Conservation (phyloP, 1,284 basidiomycete genomes). For the Ceratobasidium sp. region DNA sequence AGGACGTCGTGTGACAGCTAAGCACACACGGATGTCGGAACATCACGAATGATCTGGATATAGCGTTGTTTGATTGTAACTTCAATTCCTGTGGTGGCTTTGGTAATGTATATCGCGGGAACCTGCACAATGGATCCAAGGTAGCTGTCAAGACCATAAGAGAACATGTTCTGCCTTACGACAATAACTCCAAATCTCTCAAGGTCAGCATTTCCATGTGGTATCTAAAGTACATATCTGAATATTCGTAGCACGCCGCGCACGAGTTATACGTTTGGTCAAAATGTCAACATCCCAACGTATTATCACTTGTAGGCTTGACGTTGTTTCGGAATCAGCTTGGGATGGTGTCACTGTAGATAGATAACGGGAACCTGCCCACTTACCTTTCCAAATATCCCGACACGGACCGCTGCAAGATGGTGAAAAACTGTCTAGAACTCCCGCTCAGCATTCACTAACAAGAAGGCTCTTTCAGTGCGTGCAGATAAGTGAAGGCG, state of each 20-base stretch:
- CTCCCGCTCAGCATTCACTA: background rate
- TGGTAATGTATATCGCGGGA: conserved; percentile 9
- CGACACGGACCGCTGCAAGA: background rate
- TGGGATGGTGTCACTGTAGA: conserved; percentile 33
- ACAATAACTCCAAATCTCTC: background rate
- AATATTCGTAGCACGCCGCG: background rate
- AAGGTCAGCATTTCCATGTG: background rate
- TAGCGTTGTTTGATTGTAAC: background rate
- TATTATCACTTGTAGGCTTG: conserved; percentile 4
- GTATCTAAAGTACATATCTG: background rate
- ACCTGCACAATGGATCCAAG: background rate
- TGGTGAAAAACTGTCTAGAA: background rate
- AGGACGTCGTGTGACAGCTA: conserved; percentile 5
- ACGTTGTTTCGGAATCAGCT: background rate
- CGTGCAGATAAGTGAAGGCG: conserved; percentile 7
- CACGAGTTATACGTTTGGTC: conserved; percentile 30
- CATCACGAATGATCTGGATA: background rate
- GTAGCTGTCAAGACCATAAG: conserved; percentile 3
- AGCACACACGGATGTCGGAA: conserved; percentile 10
- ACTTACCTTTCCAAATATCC: background rate
- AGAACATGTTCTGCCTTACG: background rate
- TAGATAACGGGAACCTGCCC: conserved; percentile 7
- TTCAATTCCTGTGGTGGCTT: background rate
- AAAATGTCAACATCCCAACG: conserved; percentile 11
- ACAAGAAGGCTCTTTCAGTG: background rate